Evolutionary conservation across 2,329 filamentous ascomycete genomes (phyloP), one percentile per base, ranked within the genome.

Genomic region (Cytospora paraplurivora): DNA sequence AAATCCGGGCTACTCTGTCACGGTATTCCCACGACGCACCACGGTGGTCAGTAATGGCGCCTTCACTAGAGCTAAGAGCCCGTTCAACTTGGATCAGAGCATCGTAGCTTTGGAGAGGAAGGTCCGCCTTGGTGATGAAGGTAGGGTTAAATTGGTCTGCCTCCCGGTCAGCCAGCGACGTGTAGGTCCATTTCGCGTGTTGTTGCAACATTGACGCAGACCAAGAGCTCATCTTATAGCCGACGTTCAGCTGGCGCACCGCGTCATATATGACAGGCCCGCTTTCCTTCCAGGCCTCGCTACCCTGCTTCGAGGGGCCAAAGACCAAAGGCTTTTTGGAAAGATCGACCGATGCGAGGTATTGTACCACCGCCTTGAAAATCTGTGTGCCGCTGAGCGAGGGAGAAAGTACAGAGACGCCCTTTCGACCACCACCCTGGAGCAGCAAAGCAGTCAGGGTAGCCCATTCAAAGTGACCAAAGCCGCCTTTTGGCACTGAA

Each of bases 301-400:
- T 75, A 70, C 72, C 78, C 33, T 64, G 76, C 71, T 69, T 81
- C 69, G 63, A 86, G 71, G 67, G 81, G 66, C 72, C 77, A 62
- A 87, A 79, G 1, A 82, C 68, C 38, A 88, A 82, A 0, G 90
- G 87, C 68, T 85, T 90, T 69, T 85, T 88, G 62, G 79, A 80
- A 61, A 97, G 79, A 71, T 97, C 88, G 44, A 85, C 88, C 1
- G 85, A 84, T 1, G 90, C 87, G 19, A 99, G 79, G 69, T 94
- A 95, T 72, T 97, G 94, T n/a, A 99, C 79, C 1, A 89, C 88
- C 3, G 92, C 93, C 76, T 97, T 98, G 83, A 99, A 97, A 52
- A 98, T 82, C 75, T 98, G 94, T 32, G 94, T 95, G 75, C 90
- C 90, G 78, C 90, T 97, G 70, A 97, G 90, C 8, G 91, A 91